Evolutionary conservation across 2,329 filamentous ascomycete species (phyloP).

Genomic region (Fusarium papillatum): DNA sequence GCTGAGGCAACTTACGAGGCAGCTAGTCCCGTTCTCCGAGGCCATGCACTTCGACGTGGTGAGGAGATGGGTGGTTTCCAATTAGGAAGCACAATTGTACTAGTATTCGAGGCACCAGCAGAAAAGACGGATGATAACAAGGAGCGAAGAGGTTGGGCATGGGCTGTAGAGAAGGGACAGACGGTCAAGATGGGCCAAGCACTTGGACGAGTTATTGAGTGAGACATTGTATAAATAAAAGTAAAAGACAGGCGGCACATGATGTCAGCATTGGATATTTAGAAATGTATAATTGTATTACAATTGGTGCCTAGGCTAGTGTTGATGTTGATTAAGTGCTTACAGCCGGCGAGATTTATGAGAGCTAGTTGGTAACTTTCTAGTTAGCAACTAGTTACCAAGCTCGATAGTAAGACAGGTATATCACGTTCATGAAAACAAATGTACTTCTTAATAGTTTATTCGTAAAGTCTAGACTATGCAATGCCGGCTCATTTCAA

Average conservation of each 20-base stretch:
- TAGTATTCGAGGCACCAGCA: constrained; percentile 94
- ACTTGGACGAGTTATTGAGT: constrained; percentile 79
- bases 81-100: constrained; percentile 92
- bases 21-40: constrained; percentile 83
- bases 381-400: not conserved
- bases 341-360: not conserved
- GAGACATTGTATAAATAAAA: constrained; percentile 35
- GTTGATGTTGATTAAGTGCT: not conserved
- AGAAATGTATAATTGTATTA: constrained; percentile 27
- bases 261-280: constrained; percentile 23
- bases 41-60: constrained; percentile 86
- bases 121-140: constrained; percentile 66
- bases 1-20: constrained; percentile 89
- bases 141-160: constrained; percentile 81
- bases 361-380: not conserved
- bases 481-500: constrained; percentile 1
- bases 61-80: constrained; percentile 99
- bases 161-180: constrained; percentile 90
- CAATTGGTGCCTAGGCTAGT: not conserved
- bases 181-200: constrained; percentile 91
- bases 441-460: not conserved
- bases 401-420: not conserved
- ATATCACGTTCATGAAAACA: not conserved
- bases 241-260: constrained; percentile 21
- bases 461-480: constrained; percentile 6